Evolutionary conservation across 768 basidiomycete species (phyloP), one percentile per base, ranked within the genome.

Genomic region (Leccinum sublutescens): DNA sequence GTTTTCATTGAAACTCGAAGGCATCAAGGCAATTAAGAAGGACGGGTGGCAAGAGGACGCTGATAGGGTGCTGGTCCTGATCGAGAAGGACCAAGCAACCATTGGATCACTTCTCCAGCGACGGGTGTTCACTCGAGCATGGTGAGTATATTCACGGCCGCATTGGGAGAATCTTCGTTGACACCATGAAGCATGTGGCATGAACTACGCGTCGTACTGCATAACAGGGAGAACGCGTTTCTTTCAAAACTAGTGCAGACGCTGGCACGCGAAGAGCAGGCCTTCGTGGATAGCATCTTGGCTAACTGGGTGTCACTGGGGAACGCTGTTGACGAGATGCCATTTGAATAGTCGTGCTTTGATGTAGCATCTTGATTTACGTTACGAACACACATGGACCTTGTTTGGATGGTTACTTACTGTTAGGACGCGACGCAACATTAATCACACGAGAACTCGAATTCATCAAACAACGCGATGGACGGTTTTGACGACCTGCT

Each of bases 151-250:
- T 54, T 15, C 25, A 29, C 48, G 10, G 6, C 21, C 21, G 21
- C 48, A 45, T 25, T 33, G 6, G 36, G 25, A 10, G 47, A 57
- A 50, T 31, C 38, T 19, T 56, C 45, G 40, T 49, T 60, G 60
- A 65, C 54, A 55, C 48, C 49, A 38, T 47, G 33, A 64, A 94
- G 95, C 64, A 84, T 97, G 83, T 98, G 95, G 94, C 91, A 96
- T 66, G 95, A 98, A 72, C 79, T 96, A n/a, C 86, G 92, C 23
- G 91, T 94, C 17, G 88, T 98, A 38, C 77, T 96, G 49, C 94
- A 97, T 73, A 94, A 95, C 63, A 80, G 89, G 56, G 95, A 97
- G 76, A 92, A 93, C 64, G 81, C 89, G 0, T 80, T 95, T 36
- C 74, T 95, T 27, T 89, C 89, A 0, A 79, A 87, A 61, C 78